Base-by-base conservation (phyloP, 441 rosid species). In the Cnidoscolus chayamansa region DNA sequence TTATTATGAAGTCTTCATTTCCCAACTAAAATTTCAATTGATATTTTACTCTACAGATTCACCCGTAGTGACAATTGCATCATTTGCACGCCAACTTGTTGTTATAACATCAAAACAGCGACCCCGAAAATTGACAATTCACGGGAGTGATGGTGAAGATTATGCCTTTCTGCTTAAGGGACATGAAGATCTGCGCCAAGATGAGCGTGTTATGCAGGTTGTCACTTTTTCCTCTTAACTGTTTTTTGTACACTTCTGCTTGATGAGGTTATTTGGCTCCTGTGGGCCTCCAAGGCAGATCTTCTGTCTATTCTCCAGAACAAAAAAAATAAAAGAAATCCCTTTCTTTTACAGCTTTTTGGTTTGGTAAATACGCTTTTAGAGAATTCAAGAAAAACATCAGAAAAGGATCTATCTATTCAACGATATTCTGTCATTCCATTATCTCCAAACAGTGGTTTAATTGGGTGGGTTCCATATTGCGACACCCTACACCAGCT, bases 151-250 rank as follows among this genome's bases (percentile, higher is more conserved):
- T 67, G 99, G 99, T 68, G 90, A 90, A 82, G 98, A 92, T 72
- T 81, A 96, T 81, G 90, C 97, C 74, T 96, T 93, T 81, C 84
- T 96, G 87, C 86, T 96, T 69, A 96, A 96, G 87, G 98, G 99
- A 45, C 99, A 96, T 77, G 98, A 96, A 86, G 99, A 96, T 84
- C 79, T 96, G 55, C 96, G 99, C 80, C 99, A 96, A 76, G 98
- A 96, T 86, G 99, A 96, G 74, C 99, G 98, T 77, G 99, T 96
- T 81, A 96, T 96, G 99, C 99, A 96, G 98, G 99, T 95, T 72
- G 19, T 32, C 48, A 59, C 45, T 67, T 31, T 63, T 49, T 32
- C 37, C 53, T 45, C 37, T 40, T 3, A 4, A 8, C 7, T 72
- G 65, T 31, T 31, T 76, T 6, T 62, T 65, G 25, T 49, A 17